These are phyloP conservation scores for Blastobotrys illinoisensis DNA, from an alignment of 1,139 yeast genomes.

Conservation along the genomic window DNA sequence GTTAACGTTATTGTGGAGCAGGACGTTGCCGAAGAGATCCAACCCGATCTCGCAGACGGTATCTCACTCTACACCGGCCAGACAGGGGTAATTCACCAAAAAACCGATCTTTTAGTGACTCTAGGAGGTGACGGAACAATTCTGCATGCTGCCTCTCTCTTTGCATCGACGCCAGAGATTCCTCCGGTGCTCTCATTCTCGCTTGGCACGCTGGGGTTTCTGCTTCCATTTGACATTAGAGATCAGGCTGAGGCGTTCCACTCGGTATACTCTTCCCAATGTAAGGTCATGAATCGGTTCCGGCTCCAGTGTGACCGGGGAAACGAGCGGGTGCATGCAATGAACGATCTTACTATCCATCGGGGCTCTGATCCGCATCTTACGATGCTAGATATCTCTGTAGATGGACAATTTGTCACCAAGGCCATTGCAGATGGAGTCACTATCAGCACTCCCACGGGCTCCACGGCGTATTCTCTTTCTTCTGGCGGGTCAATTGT, in stretches of 20 bases:
- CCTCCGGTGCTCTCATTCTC: conserved; percentile 89
- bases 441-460: conserved; percentile 83
- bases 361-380: conserved; percentile 86
- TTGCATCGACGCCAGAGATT: conserved; percentile 46
- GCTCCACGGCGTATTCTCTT: conserved; percentile 88
- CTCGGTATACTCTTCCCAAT: conserved; percentile 59
- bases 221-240: conserved; percentile 73
- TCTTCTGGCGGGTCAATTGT: conserved; percentile 91
- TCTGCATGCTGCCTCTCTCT: conserved; percentile 59
- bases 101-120: conserved; percentile 70
- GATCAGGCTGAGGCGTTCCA: conserved; percentile 58
- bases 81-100: conserved; percentile 47
- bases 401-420: conserved; percentile 78
- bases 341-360: conserved; percentile 87
- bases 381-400: conserved; percentile 71
- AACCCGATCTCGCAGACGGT: conserved; percentile 28
- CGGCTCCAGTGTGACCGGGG: conserved; percentile 62
- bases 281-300: conserved; percentile 67
- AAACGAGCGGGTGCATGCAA: conserved; percentile 23
- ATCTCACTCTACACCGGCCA: conserved; percentile 49
- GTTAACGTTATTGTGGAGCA: conserved; percentile 72
- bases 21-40: conserved; percentile 70
- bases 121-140: conserved; percentile 97
- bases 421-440: conserved; percentile 92
- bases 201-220: conserved; percentile 85